Percentiles rank a stretch among this genome's conserved stretches.
Conservation (phyloP, 192 early-diverging fungal genomes). For the Coemansia sp. region DNA sequence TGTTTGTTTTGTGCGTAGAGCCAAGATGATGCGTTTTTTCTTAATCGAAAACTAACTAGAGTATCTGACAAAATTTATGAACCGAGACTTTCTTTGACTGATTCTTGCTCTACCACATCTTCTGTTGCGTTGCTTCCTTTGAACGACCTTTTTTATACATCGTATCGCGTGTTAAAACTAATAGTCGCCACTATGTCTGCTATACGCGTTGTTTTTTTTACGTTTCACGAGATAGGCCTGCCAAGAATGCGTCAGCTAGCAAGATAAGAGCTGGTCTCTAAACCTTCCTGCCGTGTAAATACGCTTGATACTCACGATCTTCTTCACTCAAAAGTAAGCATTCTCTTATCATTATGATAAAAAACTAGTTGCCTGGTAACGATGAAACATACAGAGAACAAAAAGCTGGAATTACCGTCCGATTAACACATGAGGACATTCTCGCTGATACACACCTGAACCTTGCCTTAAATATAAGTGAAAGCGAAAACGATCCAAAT, state of each 20-base stretch:
- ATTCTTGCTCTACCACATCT: slow-evolving; percentile 8
- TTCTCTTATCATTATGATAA: background rate
- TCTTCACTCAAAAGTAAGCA: background rate
- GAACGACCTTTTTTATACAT: background rate
- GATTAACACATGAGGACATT: slow-evolving; percentile 65
- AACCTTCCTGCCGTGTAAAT: background rate
- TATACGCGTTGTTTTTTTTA: background rate
- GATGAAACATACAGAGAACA: slow-evolving; percentile 64
- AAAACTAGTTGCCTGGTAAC: slow-evolving; percentile 2
- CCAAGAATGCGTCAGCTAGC: background rate
- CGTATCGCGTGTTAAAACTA: background rate
- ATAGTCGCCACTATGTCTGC: background rate
- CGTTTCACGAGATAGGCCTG: background rate
- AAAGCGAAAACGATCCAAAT: background rate
- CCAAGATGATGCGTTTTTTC: slow-evolving; percentile 38
- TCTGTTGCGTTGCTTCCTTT: background rate
- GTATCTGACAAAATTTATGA: slow-evolving; percentile 44
- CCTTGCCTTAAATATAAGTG: background rate
- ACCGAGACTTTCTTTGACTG: slow-evolving; percentile 22
- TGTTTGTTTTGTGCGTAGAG: background rate
- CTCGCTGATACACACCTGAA: slow-evolving; percentile 54
- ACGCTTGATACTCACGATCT: background rate
- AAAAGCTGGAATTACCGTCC: slow-evolving; percentile 80
- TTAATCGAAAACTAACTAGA: slow-evolving; percentile 50
- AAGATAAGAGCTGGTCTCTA: background rate